phyloP scores from a whole-genome alignment of 2,329 filamentous ascomycete genomes.

The Monilinia fructigena region DNA sequence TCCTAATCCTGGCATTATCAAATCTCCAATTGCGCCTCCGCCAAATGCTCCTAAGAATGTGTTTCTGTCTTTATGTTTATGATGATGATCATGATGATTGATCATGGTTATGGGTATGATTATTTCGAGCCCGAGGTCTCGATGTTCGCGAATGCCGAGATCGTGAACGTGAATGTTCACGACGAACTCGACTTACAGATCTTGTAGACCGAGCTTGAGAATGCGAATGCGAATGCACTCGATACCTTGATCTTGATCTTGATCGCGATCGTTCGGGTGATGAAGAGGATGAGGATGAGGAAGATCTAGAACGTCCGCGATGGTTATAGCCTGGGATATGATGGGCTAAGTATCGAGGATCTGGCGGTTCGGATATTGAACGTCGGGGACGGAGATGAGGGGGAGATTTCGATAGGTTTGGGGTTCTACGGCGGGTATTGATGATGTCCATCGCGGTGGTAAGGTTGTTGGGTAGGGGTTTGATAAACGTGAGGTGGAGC shows the following conservation, averaged over 20 bases:
- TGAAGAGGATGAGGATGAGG: conserved; percentile 1
- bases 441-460: background rate
- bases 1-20: conserved; percentile 32
- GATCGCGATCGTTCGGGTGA: conserved; percentile 4
- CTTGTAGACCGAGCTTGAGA: background rate
- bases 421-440: background rate
- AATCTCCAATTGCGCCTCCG: conserved; percentile 31
- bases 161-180: background rate
- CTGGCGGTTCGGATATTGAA: conserved; percentile 30
- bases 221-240: background rate
- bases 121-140: conserved; percentile 2
- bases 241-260: background rate
- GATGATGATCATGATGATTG: too few species aligned
- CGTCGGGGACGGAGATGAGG: conserved; percentile 24
- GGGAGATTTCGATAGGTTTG: conserved; percentile 4
- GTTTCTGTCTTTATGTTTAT: conserved; percentile 21
- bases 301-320: conserved; percentile 2
- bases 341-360: conserved; percentile 19
- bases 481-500: background rate
- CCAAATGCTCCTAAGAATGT: conserved; percentile 34
- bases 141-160: conserved; percentile 19
- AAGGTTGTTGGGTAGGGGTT: background rate
- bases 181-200: conserved; percentile 4
- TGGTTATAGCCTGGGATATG: conserved; percentile 20
- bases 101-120: background rate